Percentiles rank a stretch among this genome's conserved stretches.
Evolutionary conservation across 2,329 filamentous ascomycete species (phyloP).

Genomic region (Tolypocladium sp.): DNA sequence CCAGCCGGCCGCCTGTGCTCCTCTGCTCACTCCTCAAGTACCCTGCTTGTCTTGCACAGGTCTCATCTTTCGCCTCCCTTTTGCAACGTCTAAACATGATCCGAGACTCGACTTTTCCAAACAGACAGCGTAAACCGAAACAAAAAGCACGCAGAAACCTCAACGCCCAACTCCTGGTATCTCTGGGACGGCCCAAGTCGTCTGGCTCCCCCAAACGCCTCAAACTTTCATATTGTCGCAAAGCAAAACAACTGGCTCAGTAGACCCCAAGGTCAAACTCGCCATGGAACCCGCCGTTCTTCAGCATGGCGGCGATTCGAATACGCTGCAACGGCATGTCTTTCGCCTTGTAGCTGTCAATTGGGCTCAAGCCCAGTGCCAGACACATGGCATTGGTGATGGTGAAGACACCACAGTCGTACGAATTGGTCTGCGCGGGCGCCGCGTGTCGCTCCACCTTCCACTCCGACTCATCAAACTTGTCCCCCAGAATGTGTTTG

Average conservation of each 20-base stretch:
- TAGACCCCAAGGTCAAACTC: constrained; percentile 43
- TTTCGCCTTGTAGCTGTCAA: constrained; percentile 34
- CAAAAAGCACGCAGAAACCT: background rate
- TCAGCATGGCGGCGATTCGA: constrained; percentile 53
- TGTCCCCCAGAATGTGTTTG: constrained; percentile 40
- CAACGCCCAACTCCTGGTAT: background rate
- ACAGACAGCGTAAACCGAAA: background rate
- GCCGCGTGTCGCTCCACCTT: constrained; percentile 37
- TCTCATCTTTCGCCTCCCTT: background rate
- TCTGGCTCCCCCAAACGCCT: background rate
- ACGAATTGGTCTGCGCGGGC: constrained; percentile 53
- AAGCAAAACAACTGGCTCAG: constrained; percentile 8
- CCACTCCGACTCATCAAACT: constrained; percentile 53
- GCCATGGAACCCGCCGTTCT: constrained; percentile 57
- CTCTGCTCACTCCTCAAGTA: background rate
- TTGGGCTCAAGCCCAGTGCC: constrained; percentile 42
- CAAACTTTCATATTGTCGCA: background rate
- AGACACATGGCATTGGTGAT: constrained; percentile 63
- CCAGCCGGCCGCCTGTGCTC: background rate
- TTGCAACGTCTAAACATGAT: background rate
- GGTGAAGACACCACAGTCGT: constrained; percentile 71
- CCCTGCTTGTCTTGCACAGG: background rate
- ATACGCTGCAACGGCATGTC: constrained; percentile 53
- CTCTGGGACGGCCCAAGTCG: background rate
- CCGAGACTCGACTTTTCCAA: background rate